A percentile compares a stretch with the other conserved stretches of the same genome.
These are phyloP conservation scores for Pleodorina starrii DNA, from an alignment of 139 green algal genomes.

Conservation along the genomic window DNA sequence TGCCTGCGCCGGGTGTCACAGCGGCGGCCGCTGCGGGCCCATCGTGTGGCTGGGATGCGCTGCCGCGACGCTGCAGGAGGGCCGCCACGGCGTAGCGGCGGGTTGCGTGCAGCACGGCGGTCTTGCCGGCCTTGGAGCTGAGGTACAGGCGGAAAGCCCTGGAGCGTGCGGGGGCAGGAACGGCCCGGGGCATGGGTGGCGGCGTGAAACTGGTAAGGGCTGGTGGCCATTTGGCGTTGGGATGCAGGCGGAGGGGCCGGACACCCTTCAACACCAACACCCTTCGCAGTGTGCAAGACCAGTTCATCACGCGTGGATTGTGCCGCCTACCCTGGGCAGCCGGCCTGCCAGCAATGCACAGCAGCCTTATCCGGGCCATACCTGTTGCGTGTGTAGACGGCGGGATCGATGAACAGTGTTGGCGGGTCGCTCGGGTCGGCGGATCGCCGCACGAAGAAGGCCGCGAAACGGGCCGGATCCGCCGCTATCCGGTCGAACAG, in stretches of 20 bases:
- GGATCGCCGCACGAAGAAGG: slow-evolving; percentile 27
- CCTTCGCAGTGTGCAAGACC: too few species aligned
- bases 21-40: too few species aligned
- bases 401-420: slow-evolving; percentile 72
- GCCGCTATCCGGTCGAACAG: slow-evolving; percentile 39
- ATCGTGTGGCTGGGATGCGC: neutral
- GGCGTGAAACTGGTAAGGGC: too few species aligned
- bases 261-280: too few species aligned
- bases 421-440: slow-evolving; percentile 7
- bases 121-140: slow-evolving; percentile 75
- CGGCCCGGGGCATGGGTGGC: neutral
- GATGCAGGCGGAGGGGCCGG: too few species aligned
- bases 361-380: too few species aligned
- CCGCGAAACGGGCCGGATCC: neutral
- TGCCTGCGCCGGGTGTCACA: too few species aligned
- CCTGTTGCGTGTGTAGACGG: slow-evolving; percentile 86
- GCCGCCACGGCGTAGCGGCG: slow-evolving; percentile 50
- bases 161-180: neutral
- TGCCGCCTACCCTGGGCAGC: too few species aligned
- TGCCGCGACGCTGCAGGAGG: neutral
- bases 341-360: too few species aligned
- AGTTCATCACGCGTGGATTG: too few species aligned
- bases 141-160: slow-evolving; percentile 79
- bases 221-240: too few species aligned
- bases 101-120: slow-evolving; percentile 60